phyloP scores from a whole-genome alignment of 169 alveolate genomes.

The Plasmodium relictum region DNA sequence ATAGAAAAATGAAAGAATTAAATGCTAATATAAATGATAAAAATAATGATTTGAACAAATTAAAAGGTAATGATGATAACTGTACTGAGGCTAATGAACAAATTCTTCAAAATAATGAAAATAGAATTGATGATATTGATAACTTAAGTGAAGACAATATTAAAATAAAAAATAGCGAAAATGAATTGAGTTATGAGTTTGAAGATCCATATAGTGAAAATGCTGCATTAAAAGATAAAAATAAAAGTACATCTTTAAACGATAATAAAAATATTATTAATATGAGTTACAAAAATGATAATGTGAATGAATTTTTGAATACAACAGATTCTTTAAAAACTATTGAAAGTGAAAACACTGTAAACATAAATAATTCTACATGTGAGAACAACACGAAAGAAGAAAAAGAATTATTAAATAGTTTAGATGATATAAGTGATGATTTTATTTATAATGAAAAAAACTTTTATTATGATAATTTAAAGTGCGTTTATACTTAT shows the following conservation, averaged over 20 bases:
- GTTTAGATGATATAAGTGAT: background rate
- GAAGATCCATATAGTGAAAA: conserved; percentile 59
- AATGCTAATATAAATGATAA: conserved; percentile 25
- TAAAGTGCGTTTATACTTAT: conserved; percentile 67
- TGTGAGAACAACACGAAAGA: conserved; percentile 11
- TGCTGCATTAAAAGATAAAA: background rate
- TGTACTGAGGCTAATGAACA: conserved; percentile 10
- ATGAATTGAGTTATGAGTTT: conserved; percentile 18
- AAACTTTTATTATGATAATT: conserved; percentile 71
- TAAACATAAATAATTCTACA: background rate
- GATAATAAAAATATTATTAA: background rate
- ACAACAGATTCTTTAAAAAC: background rate
- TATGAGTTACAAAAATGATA: background rate
- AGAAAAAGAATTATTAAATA: conserved; percentile 21
- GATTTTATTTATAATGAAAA: conserved; percentile 59
- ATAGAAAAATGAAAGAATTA: conserved; percentile 72
- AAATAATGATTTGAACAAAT: background rate
- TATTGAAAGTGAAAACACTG: background rate
- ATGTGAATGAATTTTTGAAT: background rate
- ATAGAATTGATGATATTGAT: background rate
- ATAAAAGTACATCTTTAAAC: background rate
- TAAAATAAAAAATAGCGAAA: conserved; percentile 2
- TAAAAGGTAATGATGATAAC: background rate
- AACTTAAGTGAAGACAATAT: background rate
- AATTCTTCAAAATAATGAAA: background rate